These are phyloP conservation scores for Termitomyces sp. DNA, from an alignment of 768 basidiomycete species.

Conservation along the genomic window DNA sequence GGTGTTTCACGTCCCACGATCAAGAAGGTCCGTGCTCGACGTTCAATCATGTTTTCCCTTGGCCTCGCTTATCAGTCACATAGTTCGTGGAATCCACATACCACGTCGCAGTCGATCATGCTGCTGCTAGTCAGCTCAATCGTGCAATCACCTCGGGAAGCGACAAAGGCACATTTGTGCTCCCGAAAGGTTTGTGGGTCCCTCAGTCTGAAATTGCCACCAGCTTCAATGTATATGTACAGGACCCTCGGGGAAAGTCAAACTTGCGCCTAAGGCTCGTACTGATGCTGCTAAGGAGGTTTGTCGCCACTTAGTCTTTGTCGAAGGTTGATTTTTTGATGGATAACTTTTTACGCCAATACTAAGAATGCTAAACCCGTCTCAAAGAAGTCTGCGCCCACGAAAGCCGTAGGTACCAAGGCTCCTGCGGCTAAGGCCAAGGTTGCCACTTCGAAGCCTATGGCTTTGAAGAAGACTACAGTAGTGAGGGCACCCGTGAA, in stretches of 20 bases:
- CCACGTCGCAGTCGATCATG: constrained; percentile 68
- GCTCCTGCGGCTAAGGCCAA: constrained; percentile 18
- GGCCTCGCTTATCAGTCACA: constrained; percentile 9
- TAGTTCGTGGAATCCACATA: constrained; percentile 84
- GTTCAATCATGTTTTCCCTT: constrained; percentile 8
- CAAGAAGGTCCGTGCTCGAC: constrained; percentile 56
- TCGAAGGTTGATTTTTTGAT: constrained; percentile 4
- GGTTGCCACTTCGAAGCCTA: constrained; percentile 17
- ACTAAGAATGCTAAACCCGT: constrained; percentile 37
- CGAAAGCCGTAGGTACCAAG: constrained; percentile 26
- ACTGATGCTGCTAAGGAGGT: constrained; percentile 55
- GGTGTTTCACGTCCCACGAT: constrained; percentile 81
- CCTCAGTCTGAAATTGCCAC: constrained; percentile 2
- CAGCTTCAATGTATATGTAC: not conserved
- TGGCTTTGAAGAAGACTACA: constrained; percentile 14
- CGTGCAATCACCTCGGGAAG: constrained; percentile 64
- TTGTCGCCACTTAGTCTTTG: not conserved
- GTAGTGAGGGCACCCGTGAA: constrained; percentile 17
- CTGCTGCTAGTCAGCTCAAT: constrained; percentile 73
- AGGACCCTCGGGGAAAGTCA: constrained; percentile 35
- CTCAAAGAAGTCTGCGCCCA: constrained; percentile 32
- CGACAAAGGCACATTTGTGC: constrained; percentile 42
- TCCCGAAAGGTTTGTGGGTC: constrained; percentile 40
- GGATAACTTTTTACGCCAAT: not conserved
- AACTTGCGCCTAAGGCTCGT: constrained; percentile 51